Percentiles rank a stretch among this genome's conserved stretches.
phyloP scores from a whole-genome alignment of 2,329 filamentous ascomycete species.

The Fusarium buxicola region DNA sequence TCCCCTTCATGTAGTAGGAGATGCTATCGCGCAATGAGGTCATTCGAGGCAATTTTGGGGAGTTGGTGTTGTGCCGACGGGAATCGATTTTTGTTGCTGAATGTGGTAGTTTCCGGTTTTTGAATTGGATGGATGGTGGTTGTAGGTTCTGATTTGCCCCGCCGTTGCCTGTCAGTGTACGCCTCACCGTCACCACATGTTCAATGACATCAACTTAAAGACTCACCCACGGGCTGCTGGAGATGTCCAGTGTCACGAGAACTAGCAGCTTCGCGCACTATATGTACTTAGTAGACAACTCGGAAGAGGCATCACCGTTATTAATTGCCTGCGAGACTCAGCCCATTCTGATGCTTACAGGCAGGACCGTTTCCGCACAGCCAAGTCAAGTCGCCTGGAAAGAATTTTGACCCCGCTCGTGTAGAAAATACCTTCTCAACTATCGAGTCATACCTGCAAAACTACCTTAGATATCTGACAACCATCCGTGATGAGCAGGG shows the following conservation, averaged over 20 bases:
- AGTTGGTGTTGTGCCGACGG: too few relatives aligned
- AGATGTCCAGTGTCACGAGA: neutral
- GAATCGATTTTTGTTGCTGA: too few relatives aligned
- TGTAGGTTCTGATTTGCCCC: constrained; percentile 26
- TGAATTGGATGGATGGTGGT: neutral
- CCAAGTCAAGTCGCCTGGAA: too few relatives aligned
- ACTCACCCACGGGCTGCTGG: constrained; percentile 1
- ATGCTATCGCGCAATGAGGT: too few relatives aligned
- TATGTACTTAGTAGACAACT: too few relatives aligned
- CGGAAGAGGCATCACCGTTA: too few relatives aligned
- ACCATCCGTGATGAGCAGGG: constrained; percentile 29
- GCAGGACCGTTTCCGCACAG: too few relatives aligned
- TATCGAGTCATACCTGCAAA: constrained; percentile 18
- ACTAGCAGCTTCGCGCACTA: neutral
- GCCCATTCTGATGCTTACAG: too few relatives aligned
- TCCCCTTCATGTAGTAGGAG: too few relatives aligned
- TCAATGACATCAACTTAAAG: constrained; percentile 25
- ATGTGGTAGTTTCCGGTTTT: neutral
- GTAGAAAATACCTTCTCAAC: neutral
- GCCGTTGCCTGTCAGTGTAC: constrained; percentile 24
- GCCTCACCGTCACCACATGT: constrained; percentile 23
- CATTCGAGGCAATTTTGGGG: too few relatives aligned
- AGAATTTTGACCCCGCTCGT: too few relatives aligned
- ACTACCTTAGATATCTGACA: neutral
- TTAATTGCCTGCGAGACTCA: too few relatives aligned